Evolutionary conservation across 2,329 filamentous ascomycete genomes (phyloP).

Genomic region (Xylariales sp.): DNA sequence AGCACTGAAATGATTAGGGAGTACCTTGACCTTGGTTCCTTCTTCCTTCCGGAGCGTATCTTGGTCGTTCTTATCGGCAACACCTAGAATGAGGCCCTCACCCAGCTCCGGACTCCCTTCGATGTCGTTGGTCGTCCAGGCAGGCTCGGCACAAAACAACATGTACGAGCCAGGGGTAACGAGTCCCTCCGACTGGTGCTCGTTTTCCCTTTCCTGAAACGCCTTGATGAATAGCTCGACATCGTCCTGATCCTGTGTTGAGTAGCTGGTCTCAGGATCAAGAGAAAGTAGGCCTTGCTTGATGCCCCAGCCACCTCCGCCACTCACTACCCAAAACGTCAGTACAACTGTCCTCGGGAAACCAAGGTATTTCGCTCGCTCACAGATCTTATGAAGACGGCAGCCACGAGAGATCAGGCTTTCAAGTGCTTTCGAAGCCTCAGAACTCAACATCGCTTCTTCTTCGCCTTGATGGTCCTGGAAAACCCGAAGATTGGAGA

Average conservation of each 20-base stretch:
- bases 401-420: constrained; percentile 29
- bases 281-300: constrained; percentile 76
- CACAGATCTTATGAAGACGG: constrained; percentile 42
- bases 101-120: not conserved
- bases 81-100: constrained; percentile 14
- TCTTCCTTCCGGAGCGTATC: constrained; percentile 12
- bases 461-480: constrained; percentile 15
- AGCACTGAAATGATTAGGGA: constrained; percentile 52
- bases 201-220: constrained; percentile 32
- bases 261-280: constrained; percentile 61
- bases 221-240: constrained; percentile 50
- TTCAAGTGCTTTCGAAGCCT: constrained; percentile 28
- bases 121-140: constrained; percentile 8
- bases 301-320: constrained; percentile 78
- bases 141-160: constrained; percentile 55
- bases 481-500: constrained; percentile 18
- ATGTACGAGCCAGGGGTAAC: constrained; percentile 60
- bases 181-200: constrained; percentile 45
- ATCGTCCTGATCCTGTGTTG: constrained; percentile 43
- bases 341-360: not conserved
- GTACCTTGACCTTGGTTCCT: constrained; percentile 21
- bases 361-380: no score
- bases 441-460: constrained; percentile 22
- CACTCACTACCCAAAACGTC: constrained; percentile 53
- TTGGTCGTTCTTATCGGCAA: constrained; percentile 15